Evolutionary conservation across 179 eudicot species (phyloP), one percentile per base, ranked within the genome.

Genomic region (Kewa caespitosa): DNA sequence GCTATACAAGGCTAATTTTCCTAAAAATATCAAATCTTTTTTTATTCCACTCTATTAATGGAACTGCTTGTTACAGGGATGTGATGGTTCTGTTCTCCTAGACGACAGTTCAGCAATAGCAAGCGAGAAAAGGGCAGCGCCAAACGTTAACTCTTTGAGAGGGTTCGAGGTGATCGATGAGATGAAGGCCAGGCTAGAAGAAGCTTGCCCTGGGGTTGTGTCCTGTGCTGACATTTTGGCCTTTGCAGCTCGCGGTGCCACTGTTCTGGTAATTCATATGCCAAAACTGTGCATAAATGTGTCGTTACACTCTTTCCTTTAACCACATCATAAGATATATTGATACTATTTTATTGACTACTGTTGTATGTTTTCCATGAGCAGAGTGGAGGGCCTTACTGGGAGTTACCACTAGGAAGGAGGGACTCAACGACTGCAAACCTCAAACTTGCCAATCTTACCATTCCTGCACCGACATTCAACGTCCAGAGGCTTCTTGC

Each of bases 171-270:
- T 90, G 75, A 88, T 94, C 15, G 97, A 94, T 72, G 90, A 89
- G 77, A 92, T 94, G 72, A 94, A 94, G 80, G 87, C 91, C 38
- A 79, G 55, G 82, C 75, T 94, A 5, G 98, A 94, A 81, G 79
- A 74, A 80, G 92, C 70, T 2, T 94, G 98, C 81, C 97, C 98
- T 38, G 86, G 84, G 30, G 89, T 87, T 0, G 98, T 94, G 66
- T 92, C 98, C 38, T 94, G 98, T 84, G 97, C 97, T 20, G 98
- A 94, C 72, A 90, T 94, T 43, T 74, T 94, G 14, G 92, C 96
- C 74, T 87, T 94, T 42, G 91, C 97, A 55, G 98, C 98, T 68
- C 90, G 96, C 27, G 94, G 86, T 68, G 90, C 97, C 43, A 83
- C 81, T 52, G 87, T 92, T 36, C 84, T 94, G 77, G 98, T 92